Percentiles rank a stretch among this genome's conserved stretches.
These are phyloP conservation scores for Turritis glabra DNA, from an alignment of 345 rosid genomes.

Conservation along the genomic window DNA sequence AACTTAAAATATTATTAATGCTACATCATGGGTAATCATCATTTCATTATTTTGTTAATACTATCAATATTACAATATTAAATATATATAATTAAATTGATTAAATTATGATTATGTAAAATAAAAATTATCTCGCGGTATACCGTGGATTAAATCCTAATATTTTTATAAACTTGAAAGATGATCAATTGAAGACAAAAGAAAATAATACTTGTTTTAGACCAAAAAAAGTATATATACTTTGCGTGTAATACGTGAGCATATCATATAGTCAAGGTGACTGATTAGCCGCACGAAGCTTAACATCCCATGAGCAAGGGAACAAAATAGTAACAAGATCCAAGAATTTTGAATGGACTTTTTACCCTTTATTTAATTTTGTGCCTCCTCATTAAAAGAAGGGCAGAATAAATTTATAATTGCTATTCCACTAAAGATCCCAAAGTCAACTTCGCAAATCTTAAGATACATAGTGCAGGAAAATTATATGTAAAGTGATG, in stretches of 20 bases:
- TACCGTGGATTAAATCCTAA: too few relatives aligned
- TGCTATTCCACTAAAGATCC: slow-evolving; percentile 33
- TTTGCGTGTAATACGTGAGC: neutral
- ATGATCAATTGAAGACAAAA: neutral
- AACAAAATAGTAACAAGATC: slow-evolving; percentile 17
- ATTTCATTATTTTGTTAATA: too few relatives aligned
- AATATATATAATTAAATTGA: too few relatives aligned
- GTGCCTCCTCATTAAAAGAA: slow-evolving; percentile 35
- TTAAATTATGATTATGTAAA: too few relatives aligned
- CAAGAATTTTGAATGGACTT: slow-evolving; percentile 35
- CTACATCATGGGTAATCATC: too few relatives aligned
- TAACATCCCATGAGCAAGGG: slow-evolving; percentile 12
- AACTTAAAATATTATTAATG: too few relatives aligned
- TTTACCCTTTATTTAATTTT: slow-evolving; percentile 35
- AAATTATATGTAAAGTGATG: slow-evolving; percentile 19
- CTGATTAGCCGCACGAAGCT: slow-evolving; percentile 17
- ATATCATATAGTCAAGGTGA: slow-evolving; percentile 7
- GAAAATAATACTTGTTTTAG: neutral
- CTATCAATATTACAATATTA: too few relatives aligned
- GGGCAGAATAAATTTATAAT: slow-evolving; percentile 19
- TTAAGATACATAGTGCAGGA: slow-evolving; percentile 27
- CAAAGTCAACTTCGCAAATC: slow-evolving; percentile 41
- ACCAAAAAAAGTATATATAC: neutral
- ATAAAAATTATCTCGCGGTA: too few relatives aligned
- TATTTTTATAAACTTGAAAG: neutral